Evolutionary conservation across 2,329 filamentous ascomycete genomes (phyloP), one percentile per base, ranked within the genome.

Genomic region (Trichoderma afroharzianum): DNA sequence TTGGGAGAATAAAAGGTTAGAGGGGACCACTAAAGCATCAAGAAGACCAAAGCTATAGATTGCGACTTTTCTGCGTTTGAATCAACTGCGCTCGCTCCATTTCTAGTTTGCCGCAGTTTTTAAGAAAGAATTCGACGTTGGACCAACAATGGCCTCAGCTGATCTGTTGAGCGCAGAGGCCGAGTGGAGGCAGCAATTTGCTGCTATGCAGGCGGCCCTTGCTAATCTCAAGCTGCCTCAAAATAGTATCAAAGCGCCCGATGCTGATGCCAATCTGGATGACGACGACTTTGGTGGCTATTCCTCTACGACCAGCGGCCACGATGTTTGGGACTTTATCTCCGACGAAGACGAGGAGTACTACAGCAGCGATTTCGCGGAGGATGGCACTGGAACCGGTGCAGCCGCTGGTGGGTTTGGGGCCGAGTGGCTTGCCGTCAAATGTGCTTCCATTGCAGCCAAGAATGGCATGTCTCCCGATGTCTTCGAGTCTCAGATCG

Each of bases 241-340:
- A 14, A 74, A 77, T 32, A 32, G 36, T 12, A 67, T 81, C 47
- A 84, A 86, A 74, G 80, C 83, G 24, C 53, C 32, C 15, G 66
- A 59, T 33, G 80, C 83, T 58, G 78, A 82, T 50, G 83, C 83
- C 21, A 83, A 87, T 14, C 86, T 90, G 68, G 82, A 91, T 57
- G 90, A 93, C 73, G 89, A 93, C 9, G 91, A 93, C 39, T 84
- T 88, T 33, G 85, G 85, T 32, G 83, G 83, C 14, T 85, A 85
- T 74, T 86, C 84, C 1, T 88, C 86, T 2, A 88, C 88, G 6
- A 89, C 88, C 57, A 89, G 88, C 21, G 88, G 89, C 6, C 92
- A 95, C 72, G 94, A 98, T 81, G 91, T 98, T 11, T 98, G 95
- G 95, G 95, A 98, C 79, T 90, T 97, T 72, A 93, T 97, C 77